These are phyloP conservation scores for Fusarium armeniacum DNA, from an alignment of 2,329 filamentous ascomycete genomes.

Conservation along the genomic window DNA sequence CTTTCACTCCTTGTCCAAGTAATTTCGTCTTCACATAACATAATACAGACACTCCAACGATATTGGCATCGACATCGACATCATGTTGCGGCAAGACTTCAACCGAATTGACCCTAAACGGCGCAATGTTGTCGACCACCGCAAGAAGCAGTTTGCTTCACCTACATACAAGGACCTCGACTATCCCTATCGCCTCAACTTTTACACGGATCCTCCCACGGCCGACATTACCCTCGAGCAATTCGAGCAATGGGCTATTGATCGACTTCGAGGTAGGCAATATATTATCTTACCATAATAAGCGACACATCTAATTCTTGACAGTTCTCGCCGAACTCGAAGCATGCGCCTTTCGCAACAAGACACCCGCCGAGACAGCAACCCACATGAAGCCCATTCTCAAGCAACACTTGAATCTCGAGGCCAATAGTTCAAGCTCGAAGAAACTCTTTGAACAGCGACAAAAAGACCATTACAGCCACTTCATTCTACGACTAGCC, in stretches of 20 bases:
- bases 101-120: slow-evolving; percentile 77
- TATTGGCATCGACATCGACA: slow-evolving; percentile 31
- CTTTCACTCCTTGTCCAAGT: slow-evolving; percentile 27
- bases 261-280: slow-evolving; percentile 80
- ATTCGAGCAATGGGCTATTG: slow-evolving; percentile 99
- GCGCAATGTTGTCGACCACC: slow-evolving; percentile 80
- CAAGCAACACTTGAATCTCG: slow-evolving; percentile 87
- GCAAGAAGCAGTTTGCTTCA: slow-evolving; percentile 88
- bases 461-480: slow-evolving; percentile 96
- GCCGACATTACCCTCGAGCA: slow-evolving; percentile 96
- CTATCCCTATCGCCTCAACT: slow-evolving; percentile 90
- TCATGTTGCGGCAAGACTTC: slow-evolving; percentile 66
- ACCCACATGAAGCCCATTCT: slow-evolving; percentile 88
- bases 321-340: slow-evolving; percentile 89
- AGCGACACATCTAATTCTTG: slow-evolving; percentile 16
- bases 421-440: slow-evolving; percentile 76
- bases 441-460: slow-evolving; percentile 77
- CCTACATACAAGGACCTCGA: slow-evolving; percentile 81
- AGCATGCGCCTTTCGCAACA: slow-evolving; percentile 95
- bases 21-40: slow-evolving; percentile 26
- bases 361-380: slow-evolving; percentile 83
- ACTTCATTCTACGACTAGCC: slow-evolving; percentile 94
- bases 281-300: accelerated
- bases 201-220: slow-evolving; percentile 89
- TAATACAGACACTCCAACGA: slow-evolving; percentile 11